phyloP scores from a whole-genome alignment of 2,329 filamentous ascomycete species.

The Aschersonia sp. region DNA sequence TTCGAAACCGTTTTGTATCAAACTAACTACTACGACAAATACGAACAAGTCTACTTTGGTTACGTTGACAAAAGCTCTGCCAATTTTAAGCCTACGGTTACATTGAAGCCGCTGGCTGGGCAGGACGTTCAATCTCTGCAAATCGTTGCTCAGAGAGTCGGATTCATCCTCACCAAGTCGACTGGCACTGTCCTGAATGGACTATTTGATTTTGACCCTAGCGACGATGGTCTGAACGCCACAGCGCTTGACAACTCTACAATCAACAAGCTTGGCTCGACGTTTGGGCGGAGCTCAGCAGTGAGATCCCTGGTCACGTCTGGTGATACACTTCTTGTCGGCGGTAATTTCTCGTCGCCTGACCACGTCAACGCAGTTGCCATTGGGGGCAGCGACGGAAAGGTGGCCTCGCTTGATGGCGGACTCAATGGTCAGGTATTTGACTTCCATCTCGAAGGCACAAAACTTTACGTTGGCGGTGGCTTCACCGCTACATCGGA shows the following conservation, averaged over 20 bases:
- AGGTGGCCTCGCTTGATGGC: constrained; percentile 47
- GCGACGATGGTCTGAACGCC: constrained; percentile 32
- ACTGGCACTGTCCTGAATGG: constrained; percentile 68
- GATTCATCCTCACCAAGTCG: constrained; percentile 60
- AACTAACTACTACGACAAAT: constrained; percentile 94
- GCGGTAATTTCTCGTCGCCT: constrained; percentile 66
- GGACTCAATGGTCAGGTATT: constrained; percentile 73
- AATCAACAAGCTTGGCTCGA: constrained; percentile 62
- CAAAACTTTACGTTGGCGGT: constrained; percentile 67
- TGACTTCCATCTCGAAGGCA: constrained; percentile 52
- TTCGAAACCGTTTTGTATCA: constrained; percentile 59
- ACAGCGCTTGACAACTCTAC: constrained; percentile 55
- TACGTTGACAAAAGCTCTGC: constrained; percentile 61
- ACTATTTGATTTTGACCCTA: constrained; percentile 75
- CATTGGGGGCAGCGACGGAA: constrained; percentile 44
- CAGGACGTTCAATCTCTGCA: constrained; percentile 50
- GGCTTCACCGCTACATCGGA: constrained; percentile 64
- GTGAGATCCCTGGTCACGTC: constrained; percentile 55
- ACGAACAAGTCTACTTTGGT: constrained; percentile 81
- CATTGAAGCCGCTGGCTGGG: constrained; percentile 52
- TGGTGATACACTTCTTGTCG: constrained; percentile 57
- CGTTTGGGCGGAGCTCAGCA: constrained; percentile 51
- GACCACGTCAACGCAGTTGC: constrained; percentile 63
- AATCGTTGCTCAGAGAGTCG: constrained; percentile 79
- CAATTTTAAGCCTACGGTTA: constrained; percentile 69